Evolutionary conservation across 1,284 basidiomycete species (phyloP), one percentile per base, ranked within the genome.

Genomic region (Cutaneotrichosporon cyanovorans): DNA sequence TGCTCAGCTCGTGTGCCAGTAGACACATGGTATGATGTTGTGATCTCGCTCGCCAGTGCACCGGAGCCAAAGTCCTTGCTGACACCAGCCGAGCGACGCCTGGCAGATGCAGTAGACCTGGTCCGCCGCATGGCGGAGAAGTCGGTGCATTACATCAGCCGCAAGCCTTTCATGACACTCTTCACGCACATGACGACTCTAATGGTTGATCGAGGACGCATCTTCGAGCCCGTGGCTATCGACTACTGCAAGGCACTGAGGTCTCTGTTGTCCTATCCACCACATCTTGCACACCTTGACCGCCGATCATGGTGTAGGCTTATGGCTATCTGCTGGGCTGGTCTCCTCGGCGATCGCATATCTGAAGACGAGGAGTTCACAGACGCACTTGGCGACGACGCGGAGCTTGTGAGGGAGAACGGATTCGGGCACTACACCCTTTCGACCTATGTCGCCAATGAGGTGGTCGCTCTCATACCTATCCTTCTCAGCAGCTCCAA

Each of bases 171-270:
- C 31, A 21, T 61, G 3, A 45, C 52, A 2, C 38, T 92, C 31
- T 71, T 87, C 42, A 73, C 74, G 4, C 86, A 91, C 63, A 74
- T 95, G 44, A 70, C 76, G 4, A 78, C 81, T 46, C 78, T 78
- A 48, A 76, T 89, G 49, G 74, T 80, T 11, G 65, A 80, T 55
- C 71, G 76, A 11, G 76, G 77, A 21, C 58, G 51, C 15, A 74
- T 93, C 9, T 77, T 84, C 42, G 62, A 75, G 7, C 80, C 81
- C 0, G 76, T 90, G 5, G 81, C 85, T 3, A 69, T 87, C 50
- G 81, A 90, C 64, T 95, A 90, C 64, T 75, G 84, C 50, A 90
- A 92, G 64, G 77, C 85, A 0, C 74, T 93, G 30, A 78, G 80
- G 34, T 75, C 74, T 39, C 63, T 86, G 3, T 73, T 89, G 36